phyloP scores from a whole-genome alignment of 345 rosid genomes.

The Populus nigra region DNA sequence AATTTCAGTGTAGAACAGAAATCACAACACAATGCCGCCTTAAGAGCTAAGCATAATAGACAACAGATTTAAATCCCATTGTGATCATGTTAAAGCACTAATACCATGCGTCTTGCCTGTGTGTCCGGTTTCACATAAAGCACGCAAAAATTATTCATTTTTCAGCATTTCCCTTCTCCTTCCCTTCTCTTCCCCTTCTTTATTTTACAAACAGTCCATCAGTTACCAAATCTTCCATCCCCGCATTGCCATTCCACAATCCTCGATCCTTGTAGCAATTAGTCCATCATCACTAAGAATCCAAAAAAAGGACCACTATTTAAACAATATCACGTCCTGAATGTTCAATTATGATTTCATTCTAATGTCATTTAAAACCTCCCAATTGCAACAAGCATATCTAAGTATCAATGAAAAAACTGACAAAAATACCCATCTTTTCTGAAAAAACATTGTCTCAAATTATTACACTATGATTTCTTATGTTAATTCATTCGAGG shows the following conservation, averaged over 20 bases:
- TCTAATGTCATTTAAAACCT: background rate
- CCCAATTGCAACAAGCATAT: background rate
- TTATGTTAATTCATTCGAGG: background rate
- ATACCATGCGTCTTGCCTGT: background rate
- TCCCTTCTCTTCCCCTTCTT: background rate
- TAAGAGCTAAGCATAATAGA: background rate
- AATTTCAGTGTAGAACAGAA: background rate
- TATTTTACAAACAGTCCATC: background rate
- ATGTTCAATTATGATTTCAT: background rate
- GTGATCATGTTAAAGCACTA: background rate
- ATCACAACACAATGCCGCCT: background rate
- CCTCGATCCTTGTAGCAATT: background rate
- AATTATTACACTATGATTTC: background rate
- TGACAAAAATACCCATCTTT: background rate
- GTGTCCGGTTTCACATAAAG: background rate
- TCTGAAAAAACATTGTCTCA: background rate
- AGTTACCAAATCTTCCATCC: background rate
- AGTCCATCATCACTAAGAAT: background rate
- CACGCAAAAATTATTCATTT: background rate
- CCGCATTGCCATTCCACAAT: background rate
- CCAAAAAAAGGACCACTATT: background rate
- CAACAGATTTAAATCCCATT: background rate
- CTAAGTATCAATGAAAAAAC: background rate
- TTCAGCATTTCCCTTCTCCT: background rate
- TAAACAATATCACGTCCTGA: background rate